A percentile compares a stretch with the other conserved stretches of the same genome.
Evolutionary conservation across 495 filamentous ascomycete genomes (phyloP).

Genomic region (Sphaerosporella brunnea): DNA sequence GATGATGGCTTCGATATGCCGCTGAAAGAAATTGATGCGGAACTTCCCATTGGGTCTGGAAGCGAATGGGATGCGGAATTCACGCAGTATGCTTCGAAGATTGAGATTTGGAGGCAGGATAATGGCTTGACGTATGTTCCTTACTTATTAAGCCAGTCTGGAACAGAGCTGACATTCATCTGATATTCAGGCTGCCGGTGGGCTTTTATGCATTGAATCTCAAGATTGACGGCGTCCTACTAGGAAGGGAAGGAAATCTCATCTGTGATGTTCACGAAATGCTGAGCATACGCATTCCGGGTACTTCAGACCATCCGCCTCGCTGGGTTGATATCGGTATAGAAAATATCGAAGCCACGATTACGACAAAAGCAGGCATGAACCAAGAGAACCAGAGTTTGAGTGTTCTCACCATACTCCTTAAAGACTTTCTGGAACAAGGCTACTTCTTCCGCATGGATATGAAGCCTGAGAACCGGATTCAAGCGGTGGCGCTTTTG

Average conservation of each 20-base stretch:
- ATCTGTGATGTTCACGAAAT: conserved; percentile 1
- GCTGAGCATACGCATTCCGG: not conserved
- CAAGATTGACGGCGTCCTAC: not conserved
- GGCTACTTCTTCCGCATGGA: conserved; percentile 2
- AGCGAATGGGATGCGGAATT: not conserved
- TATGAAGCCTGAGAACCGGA: not conserved
- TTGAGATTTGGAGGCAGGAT: not conserved
- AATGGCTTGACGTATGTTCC: not conserved
- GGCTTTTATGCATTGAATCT: not conserved
- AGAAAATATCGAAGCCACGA: not conserved
- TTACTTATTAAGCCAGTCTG: not conserved
- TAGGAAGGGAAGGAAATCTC: not conserved
- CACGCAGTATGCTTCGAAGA: not conserved
- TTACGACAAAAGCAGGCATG: not conserved
- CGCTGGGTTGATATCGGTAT: conserved; percentile 3
- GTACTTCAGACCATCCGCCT: not conserved
- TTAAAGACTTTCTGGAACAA: not conserved
- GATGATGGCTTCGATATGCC: not conserved
- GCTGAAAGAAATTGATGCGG: not conserved
- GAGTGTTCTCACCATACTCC: not conserved
- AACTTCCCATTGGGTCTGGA: not conserved
- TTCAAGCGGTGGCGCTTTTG: not conserved
- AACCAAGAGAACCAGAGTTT: not conserved
- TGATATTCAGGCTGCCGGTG: not conserved
- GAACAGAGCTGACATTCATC: not conserved